Conservation (phyloP, 371 early-diverging fungal genomes). For the Encephalitozoon cuniculi region DNA sequence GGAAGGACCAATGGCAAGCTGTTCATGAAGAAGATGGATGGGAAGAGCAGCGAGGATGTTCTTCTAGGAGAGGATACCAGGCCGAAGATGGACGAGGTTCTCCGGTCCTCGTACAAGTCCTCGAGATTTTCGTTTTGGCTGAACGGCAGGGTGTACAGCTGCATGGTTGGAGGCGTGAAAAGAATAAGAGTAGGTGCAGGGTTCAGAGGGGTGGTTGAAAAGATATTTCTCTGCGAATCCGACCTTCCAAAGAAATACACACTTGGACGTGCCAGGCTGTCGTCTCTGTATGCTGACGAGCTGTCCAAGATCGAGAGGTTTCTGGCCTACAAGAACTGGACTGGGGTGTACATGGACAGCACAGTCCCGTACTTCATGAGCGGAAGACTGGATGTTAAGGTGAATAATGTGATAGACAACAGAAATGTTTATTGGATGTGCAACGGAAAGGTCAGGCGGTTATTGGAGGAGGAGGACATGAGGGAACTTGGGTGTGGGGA, state of each 20-base stretch:
- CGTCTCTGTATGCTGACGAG: background rate
- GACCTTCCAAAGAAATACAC: background rate
- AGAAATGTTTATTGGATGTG: slow-evolving; percentile 2
- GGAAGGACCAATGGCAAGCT: background rate
- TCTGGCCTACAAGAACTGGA: background rate
- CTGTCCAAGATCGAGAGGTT: slow-evolving; percentile 7
- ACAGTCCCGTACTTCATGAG: background rate
- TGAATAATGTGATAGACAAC: slow-evolving; percentile 10
- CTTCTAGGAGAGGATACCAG: background rate
- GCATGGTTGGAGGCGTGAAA: background rate
- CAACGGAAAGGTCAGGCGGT: background rate
- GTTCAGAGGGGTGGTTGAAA: background rate
- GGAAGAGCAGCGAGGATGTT: background rate
- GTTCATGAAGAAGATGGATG: background rate
- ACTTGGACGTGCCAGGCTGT: background rate
- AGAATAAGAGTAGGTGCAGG: background rate
- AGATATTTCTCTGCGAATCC: slow-evolving; percentile 5
- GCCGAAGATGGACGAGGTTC: background rate
- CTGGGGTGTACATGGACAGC: background rate
- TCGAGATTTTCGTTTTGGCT: background rate
- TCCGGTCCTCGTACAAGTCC: background rate
- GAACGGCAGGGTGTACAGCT: background rate
- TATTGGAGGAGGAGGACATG: background rate
- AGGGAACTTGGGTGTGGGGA: background rate
- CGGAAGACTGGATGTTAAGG: background rate